Conservation (phyloP, 1,284 basidiomycete genomes). For the Pascua guehoae region DNA sequence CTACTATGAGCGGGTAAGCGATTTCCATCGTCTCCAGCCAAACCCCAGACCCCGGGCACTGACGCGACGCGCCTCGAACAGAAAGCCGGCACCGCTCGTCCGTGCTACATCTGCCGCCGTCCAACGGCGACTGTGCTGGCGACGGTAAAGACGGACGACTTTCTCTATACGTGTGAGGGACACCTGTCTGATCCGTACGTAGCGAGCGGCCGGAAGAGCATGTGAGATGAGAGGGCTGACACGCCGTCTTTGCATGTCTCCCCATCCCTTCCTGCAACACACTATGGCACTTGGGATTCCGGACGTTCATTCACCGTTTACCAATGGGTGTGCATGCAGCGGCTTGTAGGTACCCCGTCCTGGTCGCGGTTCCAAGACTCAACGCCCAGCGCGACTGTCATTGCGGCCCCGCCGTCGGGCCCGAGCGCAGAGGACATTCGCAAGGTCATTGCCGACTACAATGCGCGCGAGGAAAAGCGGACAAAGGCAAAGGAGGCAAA, state of each 20-base stretch:
- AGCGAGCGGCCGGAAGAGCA: too few species aligned
- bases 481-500: slow-evolving; percentile 16
- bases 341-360: slow-evolving; percentile 22
- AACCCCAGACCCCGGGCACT: neutral
- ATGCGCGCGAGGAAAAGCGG: slow-evolving; percentile 35
- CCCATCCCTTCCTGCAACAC: too few species aligned
- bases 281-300: too few species aligned
- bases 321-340: slow-evolving; percentile 4
- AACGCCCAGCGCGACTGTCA: slow-evolving; percentile 39
- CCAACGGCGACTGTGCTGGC: slow-evolving; percentile 44
- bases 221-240: neutral
- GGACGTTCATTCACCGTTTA: neutral
- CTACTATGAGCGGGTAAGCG: slow-evolving; percentile 45
- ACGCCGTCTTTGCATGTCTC: too few species aligned
- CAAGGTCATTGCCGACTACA: slow-evolving; percentile 45
- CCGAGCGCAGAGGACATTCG: slow-evolving; percentile 46
- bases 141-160: slow-evolving; percentile 46
- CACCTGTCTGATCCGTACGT: slow-evolving; percentile 47
- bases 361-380: neutral
- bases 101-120: slow-evolving; percentile 46
- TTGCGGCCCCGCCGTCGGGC: slow-evolving; percentile 28
- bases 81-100: slow-evolving; percentile 42
- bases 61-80: slow-evolving; percentile 4
- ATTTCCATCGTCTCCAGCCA: neutral
- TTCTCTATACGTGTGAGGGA: slow-evolving; percentile 44